These are phyloP conservation scores for Stevia rebaudiana DNA, from an alignment of 140 eudicot genomes.

Conservation along the genomic window DNA sequence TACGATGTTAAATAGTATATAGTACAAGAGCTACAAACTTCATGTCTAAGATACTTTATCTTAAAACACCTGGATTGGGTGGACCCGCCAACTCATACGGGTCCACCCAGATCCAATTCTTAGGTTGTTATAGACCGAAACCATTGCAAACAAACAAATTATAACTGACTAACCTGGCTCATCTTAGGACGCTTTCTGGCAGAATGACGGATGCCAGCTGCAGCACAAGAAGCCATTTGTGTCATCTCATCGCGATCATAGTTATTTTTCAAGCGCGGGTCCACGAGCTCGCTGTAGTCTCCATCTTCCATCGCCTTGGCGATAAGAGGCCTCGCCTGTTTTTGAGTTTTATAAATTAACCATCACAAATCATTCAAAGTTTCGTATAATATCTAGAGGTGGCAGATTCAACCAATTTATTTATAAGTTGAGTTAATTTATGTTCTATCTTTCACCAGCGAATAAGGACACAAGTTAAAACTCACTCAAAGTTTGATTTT, in stretches of 20 bases:
- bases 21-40: neutral
- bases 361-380: neutral
- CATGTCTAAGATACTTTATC: neutral
- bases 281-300: conserved; percentile 52
- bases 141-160: neutral
- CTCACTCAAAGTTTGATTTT: neutral
- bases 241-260: conserved; percentile 44
- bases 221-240: conserved; percentile 70
- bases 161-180: conserved; percentile 65
- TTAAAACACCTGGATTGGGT: neutral
- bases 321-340: conserved; percentile 68
- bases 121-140: no score
- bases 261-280: conserved; percentile 63
- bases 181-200: conserved; percentile 78
- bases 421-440: neutral
- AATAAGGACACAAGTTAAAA: neutral
- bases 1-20: neutral
- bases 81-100: neutral
- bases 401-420: neutral
- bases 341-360: conserved; percentile 1
- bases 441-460: neutral
- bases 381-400: neutral
- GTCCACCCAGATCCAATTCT: neutral
- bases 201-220: conserved; percentile 81
- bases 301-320: conserved; percentile 59